Conservation (phyloP, 768 basidiomycete genomes). For the Pleurotus salmoneostramineus region DNA sequence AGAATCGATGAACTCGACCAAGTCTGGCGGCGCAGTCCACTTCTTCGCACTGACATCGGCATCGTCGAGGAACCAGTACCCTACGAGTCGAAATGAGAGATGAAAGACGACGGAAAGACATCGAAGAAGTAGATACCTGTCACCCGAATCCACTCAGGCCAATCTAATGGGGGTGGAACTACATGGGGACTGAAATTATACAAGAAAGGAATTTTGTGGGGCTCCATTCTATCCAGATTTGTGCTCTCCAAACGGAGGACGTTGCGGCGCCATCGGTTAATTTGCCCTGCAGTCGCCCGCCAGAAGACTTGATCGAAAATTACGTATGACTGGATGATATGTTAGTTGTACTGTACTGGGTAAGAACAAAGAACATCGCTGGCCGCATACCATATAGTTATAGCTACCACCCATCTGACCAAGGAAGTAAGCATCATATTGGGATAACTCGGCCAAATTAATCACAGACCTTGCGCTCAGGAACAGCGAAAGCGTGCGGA, state of each 20-base stretch:
- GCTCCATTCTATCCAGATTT: conserved; percentile 92
- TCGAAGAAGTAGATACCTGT: conserved; percentile 50
- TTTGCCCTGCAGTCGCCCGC: conserved; percentile 89
- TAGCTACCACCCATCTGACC: conserved; percentile 90
- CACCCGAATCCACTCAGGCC: conserved; percentile 98
- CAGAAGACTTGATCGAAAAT: conserved; percentile 99
- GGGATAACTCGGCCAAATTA: not conserved
- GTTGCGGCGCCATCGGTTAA: conserved; percentile 90
- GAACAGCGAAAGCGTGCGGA: conserved; percentile 97
- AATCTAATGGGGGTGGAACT: conserved; percentile 92
- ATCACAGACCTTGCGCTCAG: conserved; percentile 76
- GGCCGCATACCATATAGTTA: conserved; percentile 87
- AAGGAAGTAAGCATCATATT: conserved; percentile 1
- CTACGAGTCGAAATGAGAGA: conserved; percentile 31
- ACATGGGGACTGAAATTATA: conserved; percentile 94
- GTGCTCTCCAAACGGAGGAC: conserved; percentile 74
- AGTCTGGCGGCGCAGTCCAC: conserved; percentile 82
- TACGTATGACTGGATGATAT: conserved; percentile 67
- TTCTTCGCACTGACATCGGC: conserved; percentile 86
- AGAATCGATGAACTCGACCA: conserved; percentile 78
- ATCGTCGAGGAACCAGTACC: conserved; percentile 96
- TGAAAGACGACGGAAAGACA: not conserved
- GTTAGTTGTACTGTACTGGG: conserved; percentile 5
- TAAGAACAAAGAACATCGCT: not conserved
- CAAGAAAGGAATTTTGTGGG: conserved; percentile 95